Evolutionary conservation across 305 asterid species (phyloP), one percentile per base, ranked within the genome.

Genomic region (Solanum chacoense): DNA sequence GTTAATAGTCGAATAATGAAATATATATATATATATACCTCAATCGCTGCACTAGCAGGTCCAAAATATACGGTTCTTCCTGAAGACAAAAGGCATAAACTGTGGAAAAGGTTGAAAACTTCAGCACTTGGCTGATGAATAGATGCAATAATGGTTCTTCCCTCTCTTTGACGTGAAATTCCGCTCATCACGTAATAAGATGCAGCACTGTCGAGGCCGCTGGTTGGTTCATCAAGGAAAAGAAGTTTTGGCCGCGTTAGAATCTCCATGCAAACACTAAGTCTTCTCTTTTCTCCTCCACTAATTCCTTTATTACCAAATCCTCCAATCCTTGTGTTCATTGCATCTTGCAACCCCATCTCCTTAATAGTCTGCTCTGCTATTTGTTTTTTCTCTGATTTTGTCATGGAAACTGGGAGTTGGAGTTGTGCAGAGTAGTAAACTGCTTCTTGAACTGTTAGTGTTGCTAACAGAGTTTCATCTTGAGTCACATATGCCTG

Each of bases 211-310:
- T 90, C 91, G 13, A 87, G 90, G 55, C 91, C 91, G 16, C 89
- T 87, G 87, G 89, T 87, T 31, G 92, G 90, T 36, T 89, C 90
- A 85, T 87, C 92, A 8, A 90, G 92, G 75, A 90, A 90, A 8
- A 90, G 87, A 59, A 91, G 84, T 18, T 37, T 71, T 3, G 92
- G 92, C 29, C 89, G 87, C 28, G 87, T 89, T n/a, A 91, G 37
- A 72, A 91, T 78, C 88, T 89, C 92, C 35, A 88, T 72, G 26
- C 91, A 89, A 50, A 90, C 88, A 78, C 91, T 90, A 18, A 90
- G 85, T 74, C 92, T 90, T 84, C 84, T 87, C 87, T 89, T 89
- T 31, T 91, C 90, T 14, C 92, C 92, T 31, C 92, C 92, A 22
- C 92, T 89, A 50, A 91, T 89, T 36, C 92, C 92, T 77, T 87